Evolutionary conservation across 1,284 basidiomycete species (phyloP).

Genomic region (Cryptococcus sp.): DNA sequence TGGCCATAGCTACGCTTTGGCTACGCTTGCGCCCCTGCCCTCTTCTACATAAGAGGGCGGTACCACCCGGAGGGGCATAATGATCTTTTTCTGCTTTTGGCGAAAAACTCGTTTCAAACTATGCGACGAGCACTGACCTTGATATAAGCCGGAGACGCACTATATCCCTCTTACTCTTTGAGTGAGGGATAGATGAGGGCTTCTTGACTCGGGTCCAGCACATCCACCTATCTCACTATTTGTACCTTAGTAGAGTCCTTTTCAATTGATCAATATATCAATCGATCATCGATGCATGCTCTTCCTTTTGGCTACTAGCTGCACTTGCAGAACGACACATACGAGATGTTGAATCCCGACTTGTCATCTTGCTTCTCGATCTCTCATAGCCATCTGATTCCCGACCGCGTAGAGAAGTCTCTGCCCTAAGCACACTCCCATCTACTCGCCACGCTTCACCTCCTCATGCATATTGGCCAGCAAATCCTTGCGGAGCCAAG

Average conservation of each 20-base stretch:
- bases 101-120: background rate
- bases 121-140: conserved; percentile 30
- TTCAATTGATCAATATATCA: no score
- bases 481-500: conserved; percentile 4
- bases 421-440: no score
- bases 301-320: no score
- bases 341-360: background rate
- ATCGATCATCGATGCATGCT: no score
- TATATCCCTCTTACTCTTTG: conserved; percentile 28
- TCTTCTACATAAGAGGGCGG: conserved; percentile 31
- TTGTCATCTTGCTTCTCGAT: background rate
- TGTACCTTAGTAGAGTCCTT: no score
- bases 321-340: no score
- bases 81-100: conserved; percentile 3
- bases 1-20: no score
- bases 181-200: conserved; percentile 10
- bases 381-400: no score
- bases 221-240: background rate
- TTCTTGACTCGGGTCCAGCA: conserved; percentile 1
- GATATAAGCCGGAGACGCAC: conserved; percentile 49
- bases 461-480: conserved; percentile 3
- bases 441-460: background rate
- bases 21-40: conserved; percentile 29
- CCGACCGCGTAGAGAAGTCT: no score
- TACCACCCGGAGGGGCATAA: conserved; percentile 39